Evolutionary conservation across 768 basidiomycete species (phyloP).

Genomic region (Tylopilus felleus): DNA sequence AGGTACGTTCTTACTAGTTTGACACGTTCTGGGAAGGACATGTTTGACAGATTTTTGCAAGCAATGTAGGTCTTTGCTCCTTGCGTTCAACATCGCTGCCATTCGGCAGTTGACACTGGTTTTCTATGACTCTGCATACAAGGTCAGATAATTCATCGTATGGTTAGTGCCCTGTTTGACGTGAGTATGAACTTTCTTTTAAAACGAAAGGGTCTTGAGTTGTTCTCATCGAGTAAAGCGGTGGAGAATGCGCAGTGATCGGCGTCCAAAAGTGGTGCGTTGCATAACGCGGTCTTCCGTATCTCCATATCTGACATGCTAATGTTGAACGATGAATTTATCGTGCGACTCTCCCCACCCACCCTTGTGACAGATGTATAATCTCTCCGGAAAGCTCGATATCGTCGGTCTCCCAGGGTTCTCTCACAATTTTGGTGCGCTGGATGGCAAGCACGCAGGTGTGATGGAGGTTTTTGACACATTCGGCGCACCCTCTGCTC

Average conservation of each 20-base stretch:
- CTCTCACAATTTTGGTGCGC: constrained; percentile 51
- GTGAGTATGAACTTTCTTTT: not conserved
- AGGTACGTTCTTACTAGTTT: constrained; percentile 28
- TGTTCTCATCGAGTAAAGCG: constrained; percentile 15
- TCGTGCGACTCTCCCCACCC: constrained; percentile 21
- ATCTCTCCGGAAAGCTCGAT: constrained; percentile 43
- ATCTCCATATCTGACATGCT: not conserved
- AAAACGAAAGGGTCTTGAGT: constrained; percentile 35
- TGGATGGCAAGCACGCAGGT: constrained; percentile 44
- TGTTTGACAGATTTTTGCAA: constrained; percentile 8
- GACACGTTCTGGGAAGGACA: not conserved
- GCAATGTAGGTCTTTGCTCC: constrained; percentile 37
- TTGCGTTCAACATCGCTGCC: constrained; percentile 39
- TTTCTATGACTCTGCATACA: constrained; percentile 38
- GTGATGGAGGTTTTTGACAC: constrained; percentile 42
- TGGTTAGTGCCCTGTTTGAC: not conserved
- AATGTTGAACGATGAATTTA: constrained; percentile 31
- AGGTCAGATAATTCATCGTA: not conserved
- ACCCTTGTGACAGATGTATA: not conserved
- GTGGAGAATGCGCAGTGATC: constrained; percentile 22
- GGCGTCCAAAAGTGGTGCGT: constrained; percentile 36
- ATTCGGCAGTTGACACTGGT: constrained; percentile 35
- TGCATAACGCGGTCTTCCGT: not conserved
- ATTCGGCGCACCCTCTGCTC: constrained; percentile 22
- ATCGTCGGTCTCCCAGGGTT: constrained; percentile 58